Evolutionary conservation across 352 stramenopile species (phyloP).

Genomic region (Peronosclerospora sorghi): DNA sequence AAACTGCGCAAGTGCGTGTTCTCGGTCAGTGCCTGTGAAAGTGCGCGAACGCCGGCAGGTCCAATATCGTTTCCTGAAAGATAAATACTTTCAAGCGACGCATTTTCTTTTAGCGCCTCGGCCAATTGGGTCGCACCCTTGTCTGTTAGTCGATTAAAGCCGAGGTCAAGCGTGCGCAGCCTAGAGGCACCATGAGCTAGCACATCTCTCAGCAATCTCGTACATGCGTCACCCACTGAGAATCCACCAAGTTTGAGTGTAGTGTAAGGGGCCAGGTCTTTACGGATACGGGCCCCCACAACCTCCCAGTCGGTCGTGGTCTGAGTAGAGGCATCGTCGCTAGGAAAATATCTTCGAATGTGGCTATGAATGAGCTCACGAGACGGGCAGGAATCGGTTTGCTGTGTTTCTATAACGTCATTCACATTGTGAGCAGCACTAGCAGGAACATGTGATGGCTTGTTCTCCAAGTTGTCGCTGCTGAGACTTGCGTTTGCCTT

Average conservation of each 20-base stretch:
- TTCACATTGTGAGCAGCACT: background rate
- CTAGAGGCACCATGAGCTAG: constrained; percentile 25
- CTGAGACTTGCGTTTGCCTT: constrained; percentile 4
- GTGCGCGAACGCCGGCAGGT: constrained; percentile 28
- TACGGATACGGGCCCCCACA: constrained; percentile 37
- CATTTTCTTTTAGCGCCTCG: constrained; percentile 42
- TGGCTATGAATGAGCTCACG: constrained; percentile 56
- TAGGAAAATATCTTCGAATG: constrained; percentile 42
- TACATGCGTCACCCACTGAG: constrained; percentile 54
- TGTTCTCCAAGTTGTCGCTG: constrained; percentile 17
- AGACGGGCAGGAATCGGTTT: constrained; percentile 25
- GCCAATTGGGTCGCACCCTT: constrained; percentile 47
- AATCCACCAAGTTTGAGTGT: constrained; percentile 74
- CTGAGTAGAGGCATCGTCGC: constrained; percentile 19
- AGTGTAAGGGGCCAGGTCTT: constrained; percentile 45
- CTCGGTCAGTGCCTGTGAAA: constrained; percentile 36
- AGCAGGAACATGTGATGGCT: too few species aligned
- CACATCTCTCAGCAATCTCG: constrained; percentile 46
- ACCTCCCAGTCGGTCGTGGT: constrained; percentile 19
- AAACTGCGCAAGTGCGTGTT: constrained; percentile 55
- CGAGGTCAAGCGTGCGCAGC: constrained; percentile 57
- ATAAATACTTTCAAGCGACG: constrained; percentile 59
- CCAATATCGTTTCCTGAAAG: constrained; percentile 77
- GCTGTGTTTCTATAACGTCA: constrained; percentile 3
- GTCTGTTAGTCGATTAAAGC: constrained; percentile 75